Evolutionary conservation across 2,329 filamentous ascomycete genomes (phyloP).

Genomic region (Fusarium tupiense): DNA sequence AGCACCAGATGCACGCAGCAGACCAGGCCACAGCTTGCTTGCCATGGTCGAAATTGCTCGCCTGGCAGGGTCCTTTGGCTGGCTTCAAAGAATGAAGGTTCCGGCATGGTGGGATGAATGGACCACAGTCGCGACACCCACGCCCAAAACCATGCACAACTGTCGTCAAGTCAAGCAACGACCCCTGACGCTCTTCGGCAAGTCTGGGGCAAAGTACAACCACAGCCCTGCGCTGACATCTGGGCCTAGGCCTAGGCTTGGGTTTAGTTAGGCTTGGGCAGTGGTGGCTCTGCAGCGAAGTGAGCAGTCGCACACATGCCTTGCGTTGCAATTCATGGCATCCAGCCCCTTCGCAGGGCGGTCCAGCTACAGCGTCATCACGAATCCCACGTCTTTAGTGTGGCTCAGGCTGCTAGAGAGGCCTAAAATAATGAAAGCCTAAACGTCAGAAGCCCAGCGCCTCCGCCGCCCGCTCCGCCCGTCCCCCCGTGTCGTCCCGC

Average conservation of each 20-base stretch:
- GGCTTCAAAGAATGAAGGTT: conserved; percentile 18
- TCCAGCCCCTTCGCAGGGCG: conserved; percentile 37
- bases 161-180: conserved; percentile 35
- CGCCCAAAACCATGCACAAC: conserved; percentile 26
- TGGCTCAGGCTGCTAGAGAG: conserved; percentile 37
- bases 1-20: conserved; percentile 29
- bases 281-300: conserved; percentile 39
- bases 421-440: conserved; percentile 31
- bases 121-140: conserved; percentile 21
- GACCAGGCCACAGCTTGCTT: conserved; percentile 18
- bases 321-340: conserved; percentile 16
- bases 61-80: conserved; percentile 33
- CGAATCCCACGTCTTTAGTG: conserved; percentile 27
- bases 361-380: conserved; percentile 33
- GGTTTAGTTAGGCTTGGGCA: conserved; percentile 19
- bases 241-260: conserved; percentile 26
- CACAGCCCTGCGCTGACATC: conserved; percentile 40
- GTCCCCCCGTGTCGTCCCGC: conserved; percentile 35
- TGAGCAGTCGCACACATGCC: conserved; percentile 31
- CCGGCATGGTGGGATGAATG: conserved; percentile 33
- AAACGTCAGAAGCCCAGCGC: conserved; percentile 32
- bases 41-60: conserved; percentile 12
- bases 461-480: conserved; percentile 35
- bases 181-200: conserved; percentile 36
- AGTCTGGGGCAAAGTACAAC: conserved; percentile 38